Evolutionary conservation across 2,329 filamentous ascomycete species (phyloP).

Genomic region (Aspergillus novofumigatus): DNA sequence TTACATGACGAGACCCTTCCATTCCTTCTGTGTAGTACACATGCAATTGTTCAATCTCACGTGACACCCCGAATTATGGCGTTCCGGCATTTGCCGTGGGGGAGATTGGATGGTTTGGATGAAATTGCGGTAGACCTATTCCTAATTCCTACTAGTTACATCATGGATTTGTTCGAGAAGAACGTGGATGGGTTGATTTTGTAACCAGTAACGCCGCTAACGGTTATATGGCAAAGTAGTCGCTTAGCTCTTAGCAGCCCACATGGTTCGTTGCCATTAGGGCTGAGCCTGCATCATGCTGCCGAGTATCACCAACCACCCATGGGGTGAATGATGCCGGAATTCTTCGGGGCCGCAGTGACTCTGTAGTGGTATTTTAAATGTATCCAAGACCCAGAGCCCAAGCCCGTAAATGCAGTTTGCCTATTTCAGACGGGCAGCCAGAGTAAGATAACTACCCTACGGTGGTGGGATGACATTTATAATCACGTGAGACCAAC

Average conservation of each 20-base stretch:
- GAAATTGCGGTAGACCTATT: neutral
- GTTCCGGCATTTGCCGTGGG: neutral
- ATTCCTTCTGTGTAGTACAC: neutral
- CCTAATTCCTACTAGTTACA: neutral
- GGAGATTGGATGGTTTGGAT: neutral
- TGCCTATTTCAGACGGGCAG: neutral
- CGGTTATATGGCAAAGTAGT: neutral
- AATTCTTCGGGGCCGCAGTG: conserved; percentile 14
- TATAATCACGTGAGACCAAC: neutral
- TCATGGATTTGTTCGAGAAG: neutral
- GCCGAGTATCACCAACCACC: neutral
- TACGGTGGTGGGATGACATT: neutral
- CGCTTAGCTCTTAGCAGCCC: neutral
- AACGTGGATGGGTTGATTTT: neutral
- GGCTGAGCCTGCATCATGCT: neutral
- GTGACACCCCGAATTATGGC: neutral
- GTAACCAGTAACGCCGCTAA: neutral
- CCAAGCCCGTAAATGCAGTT: neutral
- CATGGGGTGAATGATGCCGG: conserved; percentile 5
- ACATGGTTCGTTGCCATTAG: neutral
- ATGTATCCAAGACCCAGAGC: neutral
- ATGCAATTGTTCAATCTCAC: neutral
- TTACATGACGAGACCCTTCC: neutral
- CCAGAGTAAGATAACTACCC: neutral
- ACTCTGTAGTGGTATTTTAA: neutral